Percentiles rank a stretch among this genome's conserved stretches.
phyloP scores from a whole-genome alignment of 192 early-diverging fungal genomes.

The Paraglomus brasilianum region DNA sequence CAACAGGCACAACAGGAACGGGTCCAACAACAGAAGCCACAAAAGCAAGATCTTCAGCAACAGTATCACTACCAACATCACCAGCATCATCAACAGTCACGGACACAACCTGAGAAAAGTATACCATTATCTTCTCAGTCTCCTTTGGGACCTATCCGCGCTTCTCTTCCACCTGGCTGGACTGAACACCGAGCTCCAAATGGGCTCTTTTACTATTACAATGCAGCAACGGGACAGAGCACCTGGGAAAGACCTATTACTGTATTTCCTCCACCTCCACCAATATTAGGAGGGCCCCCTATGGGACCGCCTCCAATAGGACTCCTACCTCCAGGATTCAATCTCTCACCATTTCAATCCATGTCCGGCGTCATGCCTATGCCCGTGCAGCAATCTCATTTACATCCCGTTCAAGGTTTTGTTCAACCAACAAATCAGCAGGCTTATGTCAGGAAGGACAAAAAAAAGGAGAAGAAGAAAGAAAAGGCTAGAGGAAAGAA shows the following conservation, averaged over 20 bases:
- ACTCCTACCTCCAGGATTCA: conserved; percentile 28
- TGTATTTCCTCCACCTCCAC: conserved; percentile 24
- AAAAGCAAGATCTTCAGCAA: no score
- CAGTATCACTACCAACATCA: no score
- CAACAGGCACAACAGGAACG: no score
- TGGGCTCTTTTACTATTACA: conserved; percentile 74
- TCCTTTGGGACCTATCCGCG: background rate
- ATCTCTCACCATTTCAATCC: conserved; percentile 29
- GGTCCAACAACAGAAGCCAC: no score
- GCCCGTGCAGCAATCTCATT: conserved; percentile 8
- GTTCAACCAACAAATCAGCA: conserved; percentile 11
- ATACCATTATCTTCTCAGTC: no score
- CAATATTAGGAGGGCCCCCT: conserved; percentile 12
- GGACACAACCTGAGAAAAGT: no score
- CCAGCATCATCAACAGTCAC: no score
- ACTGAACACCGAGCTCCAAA: conserved; percentile 59
- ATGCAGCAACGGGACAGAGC: conserved; percentile 64
- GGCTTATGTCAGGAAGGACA: conserved; percentile 34
- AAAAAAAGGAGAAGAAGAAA: conserved; percentile 42
- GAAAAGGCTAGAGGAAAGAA: conserved; percentile 44
- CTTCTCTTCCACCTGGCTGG: conserved; percentile 56
- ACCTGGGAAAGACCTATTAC: conserved; percentile 62
- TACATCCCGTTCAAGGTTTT: conserved; percentile 18
- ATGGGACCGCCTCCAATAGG: conserved; percentile 34
- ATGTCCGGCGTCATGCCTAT: conserved; percentile 31